phyloP scores from a whole-genome alignment of 2,329 filamentous ascomycete genomes.

The Phaeosphaeriaceae sp. region DNA sequence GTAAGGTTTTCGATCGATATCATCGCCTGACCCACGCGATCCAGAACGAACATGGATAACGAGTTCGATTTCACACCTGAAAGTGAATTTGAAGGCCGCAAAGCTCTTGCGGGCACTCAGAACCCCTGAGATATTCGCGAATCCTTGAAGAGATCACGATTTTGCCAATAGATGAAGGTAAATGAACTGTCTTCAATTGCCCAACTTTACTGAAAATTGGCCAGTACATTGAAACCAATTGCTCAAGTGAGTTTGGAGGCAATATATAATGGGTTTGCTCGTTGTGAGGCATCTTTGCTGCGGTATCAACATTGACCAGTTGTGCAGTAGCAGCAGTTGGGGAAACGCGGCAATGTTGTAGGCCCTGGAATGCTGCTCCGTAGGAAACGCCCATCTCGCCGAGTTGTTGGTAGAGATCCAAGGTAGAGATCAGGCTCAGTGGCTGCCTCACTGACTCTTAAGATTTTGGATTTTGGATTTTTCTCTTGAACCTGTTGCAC shows the following conservation, averaged over 20 bases:
- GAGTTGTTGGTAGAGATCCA: conserved; percentile 56
- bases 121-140: conserved; percentile 1
- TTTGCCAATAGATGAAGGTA: conserved; percentile 33
- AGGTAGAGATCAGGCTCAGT: conserved; percentile 19
- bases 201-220: conserved; percentile 23
- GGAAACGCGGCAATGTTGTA: conserved; percentile 55
- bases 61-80: conserved; percentile 22
- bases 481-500: not conserved
- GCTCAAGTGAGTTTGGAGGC: conserved; percentile 35
- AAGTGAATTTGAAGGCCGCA: conserved; percentile 13
- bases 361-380: conserved; percentile 59
- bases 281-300: conserved; percentile 34
- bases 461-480: not conserved
- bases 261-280: conserved; percentile 31
- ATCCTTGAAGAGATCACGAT: conserved; percentile 24
- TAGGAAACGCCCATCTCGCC: conserved; percentile 58
- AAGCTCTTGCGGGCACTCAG: conserved; percentile 3
- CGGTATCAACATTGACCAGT: conserved; percentile 24
- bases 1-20: conserved; percentile 29
- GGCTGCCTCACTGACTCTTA: conserved; percentile 3
- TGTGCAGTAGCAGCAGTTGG: conserved; percentile 32
- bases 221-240: conserved; percentile 37
- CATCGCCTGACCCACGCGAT: conserved; percentile 17
- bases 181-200: conserved; percentile 19
- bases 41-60: conserved; percentile 31